Evolutionary conservation across 768 basidiomycete species (phyloP).

Genomic region (Lentinula raphanica): DNA sequence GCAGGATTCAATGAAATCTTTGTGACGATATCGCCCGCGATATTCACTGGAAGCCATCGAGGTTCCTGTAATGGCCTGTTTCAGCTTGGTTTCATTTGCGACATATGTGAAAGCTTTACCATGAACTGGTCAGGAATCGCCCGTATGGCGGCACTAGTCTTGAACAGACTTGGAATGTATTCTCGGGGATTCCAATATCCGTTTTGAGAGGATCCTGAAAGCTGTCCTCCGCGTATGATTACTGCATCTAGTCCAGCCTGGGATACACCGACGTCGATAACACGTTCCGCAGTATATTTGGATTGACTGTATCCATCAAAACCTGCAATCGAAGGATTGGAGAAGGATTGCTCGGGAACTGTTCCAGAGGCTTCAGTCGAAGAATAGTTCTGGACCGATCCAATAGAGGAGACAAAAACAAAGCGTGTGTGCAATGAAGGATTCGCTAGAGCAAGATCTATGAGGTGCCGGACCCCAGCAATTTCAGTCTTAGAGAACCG

Average conservation of each 20-base stretch:
- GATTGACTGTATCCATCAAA: neutral
- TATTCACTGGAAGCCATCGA: neutral
- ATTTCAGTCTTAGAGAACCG: neutral
- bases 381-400: neutral
- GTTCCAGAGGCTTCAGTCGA: neutral
- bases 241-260: neutral
- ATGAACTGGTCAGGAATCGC: neutral
- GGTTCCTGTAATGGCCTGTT: neutral
- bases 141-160: neutral
- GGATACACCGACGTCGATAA: neutral
- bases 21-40: neutral
- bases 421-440: neutral
- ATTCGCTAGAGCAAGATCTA: neutral
- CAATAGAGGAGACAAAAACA: neutral
- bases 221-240: neutral
- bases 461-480: neutral
- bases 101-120: neutral
- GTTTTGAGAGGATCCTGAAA: neutral
- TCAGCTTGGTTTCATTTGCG: neutral
- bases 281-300: neutral
- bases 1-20: neutral
- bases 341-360: neutral
- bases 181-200: neutral
- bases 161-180: neutral
- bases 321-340: neutral